Conservation (phyloP, 345 rosid genomes). For the Litchi chinensis region DNA sequence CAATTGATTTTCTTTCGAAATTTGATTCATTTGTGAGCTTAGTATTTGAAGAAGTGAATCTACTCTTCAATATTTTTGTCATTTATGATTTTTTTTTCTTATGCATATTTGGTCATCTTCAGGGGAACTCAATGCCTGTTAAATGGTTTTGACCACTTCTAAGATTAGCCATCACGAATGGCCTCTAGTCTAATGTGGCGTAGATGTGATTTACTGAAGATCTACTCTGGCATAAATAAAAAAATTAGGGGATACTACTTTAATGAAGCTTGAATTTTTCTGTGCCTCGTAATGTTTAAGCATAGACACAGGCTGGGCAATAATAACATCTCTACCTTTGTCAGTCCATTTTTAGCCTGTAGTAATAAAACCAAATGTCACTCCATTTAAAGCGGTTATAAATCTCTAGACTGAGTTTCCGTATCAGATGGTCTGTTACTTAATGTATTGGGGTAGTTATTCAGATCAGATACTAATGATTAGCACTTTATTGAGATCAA, state of each 20-base stretch:
- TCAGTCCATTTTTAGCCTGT: neutral
- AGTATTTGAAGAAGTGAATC: too few species aligned
- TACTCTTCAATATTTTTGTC: too few species aligned
- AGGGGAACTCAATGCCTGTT: too few species aligned
- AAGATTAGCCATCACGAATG: neutral
- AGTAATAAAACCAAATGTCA: neutral
- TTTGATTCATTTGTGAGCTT: too few species aligned
- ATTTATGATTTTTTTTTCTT: too few species aligned
- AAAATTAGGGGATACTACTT: neutral
- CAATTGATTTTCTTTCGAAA: too few species aligned
- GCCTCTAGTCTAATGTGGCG: neutral
- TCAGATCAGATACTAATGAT: neutral
- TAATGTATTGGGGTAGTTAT: neutral
- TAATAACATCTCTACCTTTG: neutral
- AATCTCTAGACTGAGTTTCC: neutral
- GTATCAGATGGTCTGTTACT: neutral
- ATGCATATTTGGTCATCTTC: too few species aligned
- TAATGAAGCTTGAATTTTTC: neutral
- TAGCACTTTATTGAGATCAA: neutral
- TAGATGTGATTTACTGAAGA: neutral
- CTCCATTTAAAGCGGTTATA: neutral
- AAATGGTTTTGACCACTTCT: too few species aligned
- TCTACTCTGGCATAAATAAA: neutral
- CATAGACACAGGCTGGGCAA: neutral
- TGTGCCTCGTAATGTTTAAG: neutral